Conservation (phyloP, 1,139 yeast species). For the Diutina rugosa region DNA sequence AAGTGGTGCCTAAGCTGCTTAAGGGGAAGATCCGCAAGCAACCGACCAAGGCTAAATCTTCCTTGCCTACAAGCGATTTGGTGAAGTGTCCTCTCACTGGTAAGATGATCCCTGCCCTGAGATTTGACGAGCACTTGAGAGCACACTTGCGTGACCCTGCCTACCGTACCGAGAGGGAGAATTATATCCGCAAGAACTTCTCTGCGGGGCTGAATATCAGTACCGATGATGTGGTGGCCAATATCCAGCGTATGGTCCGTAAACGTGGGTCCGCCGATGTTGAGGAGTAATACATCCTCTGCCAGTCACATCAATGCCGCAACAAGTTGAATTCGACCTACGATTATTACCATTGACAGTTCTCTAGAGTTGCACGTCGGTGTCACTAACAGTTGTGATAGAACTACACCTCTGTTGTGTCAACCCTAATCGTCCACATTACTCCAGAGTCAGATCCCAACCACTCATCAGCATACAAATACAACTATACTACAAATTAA, state of each 20-base stretch:
- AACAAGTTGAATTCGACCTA: no score
- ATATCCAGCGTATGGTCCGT: slow-evolving; percentile 47
- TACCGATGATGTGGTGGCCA: slow-evolving; percentile 59
- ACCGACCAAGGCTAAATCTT: slow-evolving; percentile 26
- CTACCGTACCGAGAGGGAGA: slow-evolving; percentile 58
- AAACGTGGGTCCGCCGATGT: neutral
- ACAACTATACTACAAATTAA: no score
- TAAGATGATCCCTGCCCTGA: slow-evolving; percentile 52
- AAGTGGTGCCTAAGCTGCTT: slow-evolving; percentile 10
- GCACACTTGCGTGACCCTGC: slow-evolving; percentile 69
- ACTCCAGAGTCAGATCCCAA: no score
- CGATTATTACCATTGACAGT: no score
- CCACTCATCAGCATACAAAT: no score
- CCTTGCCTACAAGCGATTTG: neutral
- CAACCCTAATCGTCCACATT: no score
- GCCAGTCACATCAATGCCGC: no score
- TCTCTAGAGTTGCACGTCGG: no score
- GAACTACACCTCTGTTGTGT: no score
- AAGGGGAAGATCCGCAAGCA: slow-evolving; percentile 49
- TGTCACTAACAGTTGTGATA: no score
- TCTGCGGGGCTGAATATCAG: slow-evolving; percentile 48
- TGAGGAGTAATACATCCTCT: no score
- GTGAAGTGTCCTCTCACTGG: slow-evolving; percentile 70
- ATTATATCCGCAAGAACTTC: slow-evolving; percentile 50
- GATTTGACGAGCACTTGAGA: slow-evolving; percentile 64